Conservation (phyloP, 2,329 filamentous ascomycete genomes). For the Massarina eburnea region DNA sequence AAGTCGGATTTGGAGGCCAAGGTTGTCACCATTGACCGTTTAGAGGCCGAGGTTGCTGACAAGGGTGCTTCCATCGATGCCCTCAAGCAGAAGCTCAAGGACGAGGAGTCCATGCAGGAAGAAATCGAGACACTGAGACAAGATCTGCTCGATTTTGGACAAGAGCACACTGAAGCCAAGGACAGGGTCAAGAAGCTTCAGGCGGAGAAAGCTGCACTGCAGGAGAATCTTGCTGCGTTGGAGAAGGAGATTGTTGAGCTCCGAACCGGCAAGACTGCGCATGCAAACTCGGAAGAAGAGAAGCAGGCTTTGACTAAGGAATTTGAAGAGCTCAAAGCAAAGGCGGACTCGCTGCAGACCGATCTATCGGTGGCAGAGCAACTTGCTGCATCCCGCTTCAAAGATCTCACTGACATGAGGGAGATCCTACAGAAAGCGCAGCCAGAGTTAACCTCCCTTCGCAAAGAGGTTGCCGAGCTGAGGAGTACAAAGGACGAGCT, state of each 20-base stretch:
- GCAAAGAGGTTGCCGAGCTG: slow-evolving; percentile 74
- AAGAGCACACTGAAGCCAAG: slow-evolving; percentile 82
- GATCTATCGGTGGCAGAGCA: slow-evolving; percentile 86
- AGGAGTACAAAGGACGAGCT: slow-evolving; percentile 77
- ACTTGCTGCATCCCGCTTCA: slow-evolving; percentile 83
- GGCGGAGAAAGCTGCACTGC: slow-evolving; percentile 66
- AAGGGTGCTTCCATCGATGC: slow-evolving; percentile 74
- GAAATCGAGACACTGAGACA: slow-evolving; percentile 85
- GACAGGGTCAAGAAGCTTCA: slow-evolving; percentile 71
- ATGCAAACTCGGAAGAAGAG: slow-evolving; percentile 53
- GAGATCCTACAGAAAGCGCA: slow-evolving; percentile 83
- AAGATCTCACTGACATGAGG: slow-evolving; percentile 78
- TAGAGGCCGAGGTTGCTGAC: slow-evolving; percentile 36
- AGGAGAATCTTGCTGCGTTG: slow-evolving; percentile 65
- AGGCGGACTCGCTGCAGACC: slow-evolving; percentile 70
- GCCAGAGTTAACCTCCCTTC: slow-evolving; percentile 77
- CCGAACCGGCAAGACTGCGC: slow-evolving; percentile 51
- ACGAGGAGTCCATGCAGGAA: slow-evolving; percentile 75
- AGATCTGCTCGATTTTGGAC: slow-evolving; percentile 74
- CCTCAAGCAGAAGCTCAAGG: slow-evolving; percentile 70
- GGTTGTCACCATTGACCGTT: slow-evolving; percentile 33
- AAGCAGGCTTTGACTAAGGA: slow-evolving; percentile 63
- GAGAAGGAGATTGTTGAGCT: slow-evolving; percentile 69
- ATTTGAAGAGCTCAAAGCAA: slow-evolving; percentile 71
- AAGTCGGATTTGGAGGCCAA: slow-evolving; percentile 38